Evolutionary conservation across 148 eudicot species (phyloP).

Genomic region (Rhododendron mucronatum): DNA sequence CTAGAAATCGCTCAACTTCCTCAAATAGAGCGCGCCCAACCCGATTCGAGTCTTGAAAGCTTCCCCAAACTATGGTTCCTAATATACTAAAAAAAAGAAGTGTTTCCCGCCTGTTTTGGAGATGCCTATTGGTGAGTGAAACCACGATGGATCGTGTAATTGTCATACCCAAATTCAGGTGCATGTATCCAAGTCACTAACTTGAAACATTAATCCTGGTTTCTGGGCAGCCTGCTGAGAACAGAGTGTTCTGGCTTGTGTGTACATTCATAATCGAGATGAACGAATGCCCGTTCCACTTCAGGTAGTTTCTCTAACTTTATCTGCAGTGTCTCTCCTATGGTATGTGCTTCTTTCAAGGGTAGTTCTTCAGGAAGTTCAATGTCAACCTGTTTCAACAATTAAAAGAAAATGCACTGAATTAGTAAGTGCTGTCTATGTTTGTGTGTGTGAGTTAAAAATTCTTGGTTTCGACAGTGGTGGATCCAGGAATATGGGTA

Average conservation of each 20-base stretch:
- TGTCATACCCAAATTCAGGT: neutral
- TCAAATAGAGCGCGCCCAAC: neutral
- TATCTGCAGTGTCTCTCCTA: conserved; percentile 74
- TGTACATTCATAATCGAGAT: conserved; percentile 81
- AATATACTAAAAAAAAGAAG: neutral
- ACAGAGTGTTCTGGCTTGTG: conserved; percentile 94
- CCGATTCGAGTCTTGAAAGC: neutral
- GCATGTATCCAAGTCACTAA: neutral
- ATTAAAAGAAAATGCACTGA: neutral
- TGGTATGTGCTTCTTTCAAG: conserved; percentile 78
- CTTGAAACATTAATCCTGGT: conserved; percentile 45
- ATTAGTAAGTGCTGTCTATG: neutral
- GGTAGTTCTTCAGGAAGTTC: conserved; percentile 85
- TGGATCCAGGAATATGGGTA: neutral
- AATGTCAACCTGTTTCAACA: conserved; percentile 67
- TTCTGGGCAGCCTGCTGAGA: conserved; percentile 68
- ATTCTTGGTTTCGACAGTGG: neutral
- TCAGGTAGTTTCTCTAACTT: conserved; percentile 85
- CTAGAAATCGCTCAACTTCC: neutral
- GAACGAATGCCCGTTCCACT: conserved; percentile 94
- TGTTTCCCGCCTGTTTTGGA: neutral
- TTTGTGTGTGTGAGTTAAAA: neutral
- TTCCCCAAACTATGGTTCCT: neutral
- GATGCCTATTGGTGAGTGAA: neutral
- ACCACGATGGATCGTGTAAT: neutral